phyloP scores from a whole-genome alignment of 179 eudicot species.

The Corrigiola litoralis region DNA sequence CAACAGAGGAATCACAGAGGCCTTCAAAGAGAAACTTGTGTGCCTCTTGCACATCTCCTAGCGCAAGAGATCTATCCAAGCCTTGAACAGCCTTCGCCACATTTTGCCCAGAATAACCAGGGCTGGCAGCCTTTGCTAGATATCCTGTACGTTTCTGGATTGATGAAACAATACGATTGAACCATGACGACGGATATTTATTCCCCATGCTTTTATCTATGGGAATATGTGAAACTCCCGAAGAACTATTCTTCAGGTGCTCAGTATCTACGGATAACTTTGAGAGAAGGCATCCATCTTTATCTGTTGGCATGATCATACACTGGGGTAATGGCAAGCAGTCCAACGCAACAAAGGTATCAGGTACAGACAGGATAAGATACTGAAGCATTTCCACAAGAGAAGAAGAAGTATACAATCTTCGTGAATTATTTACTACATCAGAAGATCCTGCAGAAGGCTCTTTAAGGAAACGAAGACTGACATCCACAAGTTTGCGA shows the following conservation, averaged over 20 bases:
- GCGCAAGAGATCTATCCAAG: constrained; percentile 65
- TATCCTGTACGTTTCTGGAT: constrained; percentile 58
- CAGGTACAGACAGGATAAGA: constrained; percentile 78
- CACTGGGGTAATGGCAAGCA: constrained; percentile 80
- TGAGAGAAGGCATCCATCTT: constrained; percentile 39
- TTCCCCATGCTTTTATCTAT: constrained; percentile 43
- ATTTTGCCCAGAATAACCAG: constrained; percentile 65
- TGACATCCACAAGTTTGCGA: constrained; percentile 62
- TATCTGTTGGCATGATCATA: constrained; percentile 35
- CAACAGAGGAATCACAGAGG: constrained; percentile 49
- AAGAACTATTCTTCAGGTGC: constrained; percentile 29
- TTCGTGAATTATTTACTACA: constrained; percentile 61
- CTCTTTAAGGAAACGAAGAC: constrained; percentile 69
- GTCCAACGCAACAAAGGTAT: constrained; percentile 93
- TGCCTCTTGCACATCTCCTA: constrained; percentile 67
- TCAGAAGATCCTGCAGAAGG: constrained; percentile 70
- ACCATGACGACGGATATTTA: constrained; percentile 52
- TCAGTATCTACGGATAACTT: constrained; percentile 40
- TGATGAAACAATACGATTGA: constrained; percentile 61
- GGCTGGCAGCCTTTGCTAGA: constrained; percentile 73
- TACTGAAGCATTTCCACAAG: constrained; percentile 89
- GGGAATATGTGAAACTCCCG: constrained; percentile 26
- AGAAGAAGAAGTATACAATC: constrained; percentile 66
- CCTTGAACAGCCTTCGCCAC: constrained; percentile 73
- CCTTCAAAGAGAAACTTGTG: constrained; percentile 64